Evolutionary conservation across 2,329 filamentous ascomycete species (phyloP).

Genomic region (Scedosporium dehoogii): DNA sequence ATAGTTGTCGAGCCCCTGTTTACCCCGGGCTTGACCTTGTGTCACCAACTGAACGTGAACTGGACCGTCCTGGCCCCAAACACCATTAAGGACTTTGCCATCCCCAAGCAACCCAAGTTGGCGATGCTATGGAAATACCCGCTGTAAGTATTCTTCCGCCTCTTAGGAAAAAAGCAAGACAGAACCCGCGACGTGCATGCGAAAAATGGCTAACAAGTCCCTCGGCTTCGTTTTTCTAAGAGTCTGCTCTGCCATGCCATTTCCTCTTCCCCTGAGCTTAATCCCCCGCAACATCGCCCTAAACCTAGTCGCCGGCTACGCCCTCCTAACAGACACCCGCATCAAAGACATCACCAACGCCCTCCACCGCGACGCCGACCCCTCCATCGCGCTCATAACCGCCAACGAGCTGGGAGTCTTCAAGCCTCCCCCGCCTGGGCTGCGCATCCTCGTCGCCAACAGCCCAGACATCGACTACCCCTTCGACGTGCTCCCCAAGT

Average conservation of each 20-base stretch:
- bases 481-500: slow-evolving; percentile 24
- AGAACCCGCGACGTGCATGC: too few species aligned
- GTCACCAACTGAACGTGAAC: slow-evolving; percentile 21
- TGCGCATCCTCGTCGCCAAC: slow-evolving; percentile 18
- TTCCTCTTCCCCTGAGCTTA: slow-evolving; percentile 32
- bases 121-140: slow-evolving; percentile 26
- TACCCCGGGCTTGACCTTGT: slow-evolving; percentile 31
- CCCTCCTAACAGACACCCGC: slow-evolving; percentile 12
- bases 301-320: slow-evolving; percentile 17
- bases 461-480: slow-evolving; percentile 28
- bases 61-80: slow-evolving; percentile 33
- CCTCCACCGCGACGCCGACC: slow-evolving; percentile 3
- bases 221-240: slow-evolving; percentile 16
- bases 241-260: slow-evolving; percentile 31
- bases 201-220: not conserved
- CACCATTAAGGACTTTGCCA: slow-evolving; percentile 29
- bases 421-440: not conserved
- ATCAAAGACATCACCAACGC: slow-evolving; percentile 8
- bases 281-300: slow-evolving; percentile 31
- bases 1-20: slow-evolving; percentile 34
- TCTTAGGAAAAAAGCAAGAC: too few species aligned
- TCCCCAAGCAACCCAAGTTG: slow-evolving; percentile 25
- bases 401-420: slow-evolving; percentile 2
- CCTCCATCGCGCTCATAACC: slow-evolving; percentile 6
- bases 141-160: slow-evolving; percentile 18